Conservation (phyloP, 2,329 filamentous ascomycete genomes). For the Tolypocladium tundrense region DNA sequence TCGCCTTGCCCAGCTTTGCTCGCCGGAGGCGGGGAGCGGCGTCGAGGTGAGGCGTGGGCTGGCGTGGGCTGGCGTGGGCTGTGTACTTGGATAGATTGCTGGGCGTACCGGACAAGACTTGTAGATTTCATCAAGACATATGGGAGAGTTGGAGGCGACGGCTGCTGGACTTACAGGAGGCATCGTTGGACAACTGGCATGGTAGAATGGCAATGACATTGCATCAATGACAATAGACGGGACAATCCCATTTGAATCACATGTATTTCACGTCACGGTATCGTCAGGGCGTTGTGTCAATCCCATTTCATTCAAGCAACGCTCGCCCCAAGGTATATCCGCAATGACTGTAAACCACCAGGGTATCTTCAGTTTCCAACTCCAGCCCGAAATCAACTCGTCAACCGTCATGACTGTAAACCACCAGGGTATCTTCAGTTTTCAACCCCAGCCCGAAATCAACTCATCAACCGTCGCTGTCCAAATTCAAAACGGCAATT, state of each 20-base stretch:
- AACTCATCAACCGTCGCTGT: no score
- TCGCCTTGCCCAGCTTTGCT: conserved; percentile 16
- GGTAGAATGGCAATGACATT: background rate
- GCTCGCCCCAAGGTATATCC: no score
- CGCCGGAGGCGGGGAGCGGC: conserved; percentile 15
- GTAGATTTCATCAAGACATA: background rate
- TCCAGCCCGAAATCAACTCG: no score
- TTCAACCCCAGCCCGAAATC: no score
- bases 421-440: no score
- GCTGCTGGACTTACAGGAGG: background rate
- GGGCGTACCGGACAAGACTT: background rate
- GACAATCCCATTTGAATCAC: background rate
- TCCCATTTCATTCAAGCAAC: background rate
- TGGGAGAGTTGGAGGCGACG: background rate
- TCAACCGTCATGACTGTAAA: no score
- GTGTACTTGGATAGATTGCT: background rate
- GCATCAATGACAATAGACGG: background rate
- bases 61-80: no score
- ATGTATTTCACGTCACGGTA: background rate
- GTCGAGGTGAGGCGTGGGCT: background rate
- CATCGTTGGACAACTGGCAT: background rate
- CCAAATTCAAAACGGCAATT: background rate
- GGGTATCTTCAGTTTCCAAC: no score
- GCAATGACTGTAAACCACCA: no score
- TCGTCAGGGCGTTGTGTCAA: background rate